Evolutionary conservation across 2,329 filamentous ascomycete genomes (phyloP), one percentile per base, ranked within the genome.

Genomic region (Amauroascus verrucosus): DNA sequence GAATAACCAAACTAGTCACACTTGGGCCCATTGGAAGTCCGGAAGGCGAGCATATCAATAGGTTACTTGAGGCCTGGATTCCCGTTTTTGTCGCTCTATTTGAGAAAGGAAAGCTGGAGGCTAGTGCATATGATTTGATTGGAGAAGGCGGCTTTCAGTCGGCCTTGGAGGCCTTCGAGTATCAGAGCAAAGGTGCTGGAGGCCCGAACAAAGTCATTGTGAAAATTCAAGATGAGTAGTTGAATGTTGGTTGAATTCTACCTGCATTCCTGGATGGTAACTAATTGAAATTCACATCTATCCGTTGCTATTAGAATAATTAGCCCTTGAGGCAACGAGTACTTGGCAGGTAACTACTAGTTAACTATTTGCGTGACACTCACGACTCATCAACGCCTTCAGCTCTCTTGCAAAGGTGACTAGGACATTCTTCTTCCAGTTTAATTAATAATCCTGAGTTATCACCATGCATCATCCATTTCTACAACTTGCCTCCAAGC

Each of bases 101-200:
- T 16, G 59, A 61, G 45, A 53, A 53, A 14, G 59, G 54, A 13
- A 53, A 53, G 30, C 45, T 63, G 33, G 38, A 48, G 14, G 55
- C 60, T 37, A 43, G 45, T 3, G 57, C 61, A 14, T 62, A 60
- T 57, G 58, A 61, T 51, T 54, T 61, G 41, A 48, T 62, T 20
- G 60, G 61, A 13, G 49, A 59, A 18, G 60, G 56, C 24, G 59
- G 60, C 1, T 60, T 63, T 48, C 59, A 62, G 16, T 60, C 56
- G 50, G 58, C 52, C 9, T 45, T 64, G 41, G 58, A 61, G 22
- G 60, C 60, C 6, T 57, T 60, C 43, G 45, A 57, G 16, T 58
- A 62, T 53, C 59, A 63, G 48, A 28, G 53, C 14, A 60, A 57
- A 9, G 60, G 58, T 14, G 59, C 56, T 5, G 60, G 57, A 13